Evolutionary conservation across 192 early-diverging fungal species (phyloP).

Genomic region (Mortierella antarctica): DNA sequence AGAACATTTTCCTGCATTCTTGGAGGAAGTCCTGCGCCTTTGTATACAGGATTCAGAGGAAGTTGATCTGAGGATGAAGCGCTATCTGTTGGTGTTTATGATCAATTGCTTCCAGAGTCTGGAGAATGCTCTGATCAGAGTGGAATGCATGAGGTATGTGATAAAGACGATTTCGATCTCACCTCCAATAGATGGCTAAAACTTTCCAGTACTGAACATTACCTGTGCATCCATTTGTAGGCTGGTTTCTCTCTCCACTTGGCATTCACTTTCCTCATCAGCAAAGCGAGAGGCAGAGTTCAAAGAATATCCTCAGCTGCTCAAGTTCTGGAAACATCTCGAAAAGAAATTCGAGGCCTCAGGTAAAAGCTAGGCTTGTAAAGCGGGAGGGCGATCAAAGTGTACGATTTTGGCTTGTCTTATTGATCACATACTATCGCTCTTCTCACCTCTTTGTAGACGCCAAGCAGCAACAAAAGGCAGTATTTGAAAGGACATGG

Average conservation of each 20-base stretch:
- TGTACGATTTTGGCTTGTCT: neutral
- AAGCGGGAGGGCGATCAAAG: no score
- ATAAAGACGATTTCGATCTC: neutral
- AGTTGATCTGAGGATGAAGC: constrained; percentile 48
- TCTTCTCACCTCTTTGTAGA: constrained; percentile 34
- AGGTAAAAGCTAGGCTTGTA: constrained; percentile 31
- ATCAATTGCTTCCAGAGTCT: constrained; percentile 87
- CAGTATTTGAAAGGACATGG: constrained; percentile 70
- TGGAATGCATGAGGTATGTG: constrained; percentile 74
- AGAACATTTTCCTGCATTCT: constrained; percentile 69
- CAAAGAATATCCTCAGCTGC: constrained; percentile 64
- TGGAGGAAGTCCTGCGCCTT: constrained; percentile 62
- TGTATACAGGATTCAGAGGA: constrained; percentile 46
- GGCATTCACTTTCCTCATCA: constrained; percentile 72
- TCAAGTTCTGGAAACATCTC: constrained; percentile 74
- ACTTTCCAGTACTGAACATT: no score
- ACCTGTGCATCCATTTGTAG: constrained; percentile 22
- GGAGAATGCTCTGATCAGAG: constrained; percentile 81
- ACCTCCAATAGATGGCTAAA: neutral
- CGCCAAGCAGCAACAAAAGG: constrained; percentile 58
- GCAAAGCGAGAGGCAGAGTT: constrained; percentile 71
- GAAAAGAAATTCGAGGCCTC: constrained; percentile 64
- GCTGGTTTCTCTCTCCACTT: constrained; percentile 78
- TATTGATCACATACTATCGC: neutral
- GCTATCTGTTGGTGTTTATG: constrained; percentile 79